A percentile compares a stretch with the other conserved stretches of the same genome.
Evolutionary conservation across 257 asterid species (phyloP).

Genomic region (Nicotiana tabacum): DNA sequence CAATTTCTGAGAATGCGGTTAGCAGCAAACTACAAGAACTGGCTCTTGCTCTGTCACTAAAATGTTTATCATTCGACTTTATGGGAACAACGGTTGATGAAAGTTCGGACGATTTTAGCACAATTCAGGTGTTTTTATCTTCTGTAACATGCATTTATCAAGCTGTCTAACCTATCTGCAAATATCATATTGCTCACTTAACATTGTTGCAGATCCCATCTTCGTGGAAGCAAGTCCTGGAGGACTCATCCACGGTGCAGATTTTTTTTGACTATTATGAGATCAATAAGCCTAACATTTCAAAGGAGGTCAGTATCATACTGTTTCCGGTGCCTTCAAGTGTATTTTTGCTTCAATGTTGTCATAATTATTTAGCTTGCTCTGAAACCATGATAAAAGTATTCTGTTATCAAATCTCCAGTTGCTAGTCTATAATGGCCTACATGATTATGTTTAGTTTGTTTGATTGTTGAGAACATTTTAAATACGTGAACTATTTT

Average conservation of each 20-base stretch:
- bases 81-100: constrained; percentile 95
- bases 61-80: constrained; percentile 92
- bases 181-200: background rate
- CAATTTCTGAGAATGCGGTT: constrained; percentile 37
- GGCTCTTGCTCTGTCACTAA: constrained; percentile 79
- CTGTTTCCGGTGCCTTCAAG: constrained; percentile 7
- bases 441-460: background rate
- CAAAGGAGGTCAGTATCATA: constrained; percentile 74
- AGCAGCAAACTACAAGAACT: constrained; percentile 74
- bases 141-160: background rate
- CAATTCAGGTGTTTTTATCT: constrained; percentile 64
- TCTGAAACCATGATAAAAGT: background rate
- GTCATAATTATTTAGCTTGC: background rate
- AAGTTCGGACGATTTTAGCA: constrained; percentile 96
- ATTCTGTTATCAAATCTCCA: background rate
- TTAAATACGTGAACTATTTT: background rate
- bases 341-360: background rate
- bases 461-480: background rate
- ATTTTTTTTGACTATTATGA: constrained; percentile 91
- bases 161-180: constrained; percentile 1
- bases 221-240: constrained; percentile 82
- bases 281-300: constrained; percentile 67
- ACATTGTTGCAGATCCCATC: constrained; percentile 62
- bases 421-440: background rate
- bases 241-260: constrained; percentile 77